These are phyloP conservation scores for Salvia hispanica DNA, from an alignment of 257 asterid genomes.

Conservation along the genomic window DNA sequence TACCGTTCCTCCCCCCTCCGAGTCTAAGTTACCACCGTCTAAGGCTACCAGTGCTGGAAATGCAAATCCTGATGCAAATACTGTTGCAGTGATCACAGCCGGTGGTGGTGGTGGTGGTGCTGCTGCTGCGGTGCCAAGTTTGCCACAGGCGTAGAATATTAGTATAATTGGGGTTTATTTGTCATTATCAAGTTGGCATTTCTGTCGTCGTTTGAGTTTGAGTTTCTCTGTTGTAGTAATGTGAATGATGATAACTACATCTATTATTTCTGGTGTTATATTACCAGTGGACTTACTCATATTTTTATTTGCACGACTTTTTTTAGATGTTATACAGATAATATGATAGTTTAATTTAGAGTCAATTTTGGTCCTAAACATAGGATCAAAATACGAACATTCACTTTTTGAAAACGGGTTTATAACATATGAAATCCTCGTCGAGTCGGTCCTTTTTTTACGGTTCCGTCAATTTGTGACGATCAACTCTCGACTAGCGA, in stretches of 20 bases:
- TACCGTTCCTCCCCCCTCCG: conserved; percentile 27
- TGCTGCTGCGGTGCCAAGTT: conserved; percentile 9
- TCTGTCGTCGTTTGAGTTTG: not conserved
- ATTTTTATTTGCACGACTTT: no score
- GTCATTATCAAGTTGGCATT: not conserved
- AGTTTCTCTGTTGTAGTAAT: conserved; percentile 2
- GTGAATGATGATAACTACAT: not conserved
- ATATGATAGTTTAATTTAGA: no score
- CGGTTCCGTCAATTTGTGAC: no score
- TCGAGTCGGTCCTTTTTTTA: no score
- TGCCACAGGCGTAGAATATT: conserved; percentile 2
- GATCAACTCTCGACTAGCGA: no score
- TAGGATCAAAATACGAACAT: no score
- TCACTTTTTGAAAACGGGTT: no score
- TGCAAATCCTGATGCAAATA: conserved; percentile 9
- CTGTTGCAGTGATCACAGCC: conserved; percentile 3
- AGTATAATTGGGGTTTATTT: not conserved
- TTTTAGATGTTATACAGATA: no score
- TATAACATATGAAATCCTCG: no score
- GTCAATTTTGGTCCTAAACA: no score
- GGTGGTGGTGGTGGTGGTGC: conserved; percentile 1
- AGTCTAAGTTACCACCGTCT: conserved; percentile 21
- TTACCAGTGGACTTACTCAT: no score
- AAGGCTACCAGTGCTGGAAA: conserved; percentile 21
- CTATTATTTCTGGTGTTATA: no score